A percentile compares a stretch with the other conserved stretches of the same genome.
These are phyloP conservation scores for Batrachochytrium dendrobatidis DNA, from an alignment of 371 early-diverging fungal genomes.

Conservation along the genomic window DNA sequence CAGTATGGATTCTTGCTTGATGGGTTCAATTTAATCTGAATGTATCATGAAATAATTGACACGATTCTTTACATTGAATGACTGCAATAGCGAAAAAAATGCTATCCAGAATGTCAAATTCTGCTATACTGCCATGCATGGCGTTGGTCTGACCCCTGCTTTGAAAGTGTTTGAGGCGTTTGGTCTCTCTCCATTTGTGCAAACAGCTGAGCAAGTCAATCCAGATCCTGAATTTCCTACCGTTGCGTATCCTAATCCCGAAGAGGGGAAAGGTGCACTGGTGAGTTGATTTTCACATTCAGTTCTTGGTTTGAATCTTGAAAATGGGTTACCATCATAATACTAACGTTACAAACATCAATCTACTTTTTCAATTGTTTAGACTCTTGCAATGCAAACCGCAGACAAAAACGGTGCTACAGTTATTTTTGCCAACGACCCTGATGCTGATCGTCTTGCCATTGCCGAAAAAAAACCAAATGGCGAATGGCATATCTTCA, in stretches of 20 bases:
- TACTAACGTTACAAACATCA: not conserved
- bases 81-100: conserved; percentile 49
- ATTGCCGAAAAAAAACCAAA: conserved; percentile 69
- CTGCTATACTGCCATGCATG: conserved; percentile 95
- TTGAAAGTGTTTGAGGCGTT: conserved; percentile 60
- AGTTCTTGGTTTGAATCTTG: not conserved
- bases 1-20: not conserved
- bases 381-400: conserved; percentile 59
- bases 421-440: conserved; percentile 94
- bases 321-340: no score
- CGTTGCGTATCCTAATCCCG: conserved; percentile 68
- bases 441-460: conserved; percentile 92
- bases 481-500: conserved; percentile 75
- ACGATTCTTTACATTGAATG: conserved; percentile 1
- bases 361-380: conserved; percentile 4
- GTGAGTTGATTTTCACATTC: conserved; percentile 20
- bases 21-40: no score
- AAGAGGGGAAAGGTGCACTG: conserved; percentile 84
- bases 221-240: conserved; percentile 94
- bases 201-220: conserved; percentile 56
- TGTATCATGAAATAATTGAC: no score
- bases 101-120: conserved; percentile 49
- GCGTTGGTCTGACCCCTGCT: conserved; percentile 80
- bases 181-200: conserved; percentile 55
- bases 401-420: conserved; percentile 54